These are phyloP conservation scores for Combretum micranthum DNA, from an alignment of 345 rosid species.

Conservation along the genomic window DNA sequence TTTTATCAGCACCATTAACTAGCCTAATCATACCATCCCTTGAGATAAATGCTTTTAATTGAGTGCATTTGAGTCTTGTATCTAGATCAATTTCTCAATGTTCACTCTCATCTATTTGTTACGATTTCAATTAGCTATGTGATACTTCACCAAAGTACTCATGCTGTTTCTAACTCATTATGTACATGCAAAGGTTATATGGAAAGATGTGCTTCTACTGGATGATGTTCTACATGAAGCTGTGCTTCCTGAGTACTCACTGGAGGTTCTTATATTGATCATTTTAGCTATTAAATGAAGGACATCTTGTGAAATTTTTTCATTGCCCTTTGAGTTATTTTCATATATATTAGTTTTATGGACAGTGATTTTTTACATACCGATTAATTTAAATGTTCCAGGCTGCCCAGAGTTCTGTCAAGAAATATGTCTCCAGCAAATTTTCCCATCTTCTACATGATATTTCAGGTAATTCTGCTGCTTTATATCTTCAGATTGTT, in stretches of 20 bases:
- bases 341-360: too few relatives aligned
- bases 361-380: too few relatives aligned
- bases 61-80: too few relatives aligned
- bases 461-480: conserved; percentile 60
- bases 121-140: too few relatives aligned
- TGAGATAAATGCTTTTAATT: too few relatives aligned
- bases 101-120: too few relatives aligned
- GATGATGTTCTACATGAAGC: conserved; percentile 79
- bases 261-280: conserved; percentile 46
- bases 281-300: conserved; percentile 2
- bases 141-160: too few relatives aligned
- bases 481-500: conserved; percentile 1
- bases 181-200: conserved; percentile 55
- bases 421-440: conserved; percentile 53
- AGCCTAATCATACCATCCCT: too few relatives aligned
- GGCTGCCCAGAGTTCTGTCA: conserved; percentile 69
- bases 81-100: too few relatives aligned
- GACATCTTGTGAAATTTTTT: neutral
- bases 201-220: conserved; percentile 84
- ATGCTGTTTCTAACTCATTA: neutral
- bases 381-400: conserved; percentile 18
- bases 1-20: too few relatives aligned
- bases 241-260: conserved; percentile 58
- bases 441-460: conserved; percentile 69
- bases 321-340: neutral